These are phyloP conservation scores for Carpinus viminea DNA, from an alignment of 306 rosid genomes.

Conservation along the genomic window DNA sequence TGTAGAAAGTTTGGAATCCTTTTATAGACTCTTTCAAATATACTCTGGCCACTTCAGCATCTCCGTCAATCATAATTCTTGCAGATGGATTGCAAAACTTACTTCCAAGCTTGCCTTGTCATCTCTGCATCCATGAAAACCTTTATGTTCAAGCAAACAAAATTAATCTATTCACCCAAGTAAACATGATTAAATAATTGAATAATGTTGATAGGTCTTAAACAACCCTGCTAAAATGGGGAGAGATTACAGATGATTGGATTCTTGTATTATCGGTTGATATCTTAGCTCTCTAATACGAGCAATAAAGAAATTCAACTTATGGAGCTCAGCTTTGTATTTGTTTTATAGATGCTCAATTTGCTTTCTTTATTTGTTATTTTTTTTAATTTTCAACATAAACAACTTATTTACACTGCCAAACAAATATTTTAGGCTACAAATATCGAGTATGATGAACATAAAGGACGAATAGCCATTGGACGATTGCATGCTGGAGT, in stretches of 20 bases:
- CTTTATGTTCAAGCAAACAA: background rate
- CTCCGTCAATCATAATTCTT: background rate
- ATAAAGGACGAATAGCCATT: slow-evolving; percentile 97
- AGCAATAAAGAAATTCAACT: background rate
- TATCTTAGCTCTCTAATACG: background rate
- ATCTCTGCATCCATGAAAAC: background rate
- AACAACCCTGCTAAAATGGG: background rate
- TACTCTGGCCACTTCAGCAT: background rate
- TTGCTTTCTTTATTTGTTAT: background rate
- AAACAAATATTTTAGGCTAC: slow-evolving; percentile 52
- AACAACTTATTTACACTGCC: slow-evolving; percentile 18
- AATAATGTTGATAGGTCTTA: background rate
- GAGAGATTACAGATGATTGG: background rate
- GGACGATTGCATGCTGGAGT: slow-evolving; percentile 95
- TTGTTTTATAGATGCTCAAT: background rate
- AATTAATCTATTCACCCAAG: background rate
- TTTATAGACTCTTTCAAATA: background rate
- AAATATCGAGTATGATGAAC: slow-evolving; percentile 90
- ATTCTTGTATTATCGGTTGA: background rate
- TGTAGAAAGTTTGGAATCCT: background rate
- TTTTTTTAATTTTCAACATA: slow-evolving; percentile 11
- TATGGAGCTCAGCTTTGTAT: background rate
- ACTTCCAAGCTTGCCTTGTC: background rate
- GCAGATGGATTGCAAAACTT: background rate
- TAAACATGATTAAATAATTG: background rate